A percentile compares a stretch with the other conserved stretches of the same genome.
Conservation (phyloP, 805 yeast species). For the Cyberlindnera maritima region DNA sequence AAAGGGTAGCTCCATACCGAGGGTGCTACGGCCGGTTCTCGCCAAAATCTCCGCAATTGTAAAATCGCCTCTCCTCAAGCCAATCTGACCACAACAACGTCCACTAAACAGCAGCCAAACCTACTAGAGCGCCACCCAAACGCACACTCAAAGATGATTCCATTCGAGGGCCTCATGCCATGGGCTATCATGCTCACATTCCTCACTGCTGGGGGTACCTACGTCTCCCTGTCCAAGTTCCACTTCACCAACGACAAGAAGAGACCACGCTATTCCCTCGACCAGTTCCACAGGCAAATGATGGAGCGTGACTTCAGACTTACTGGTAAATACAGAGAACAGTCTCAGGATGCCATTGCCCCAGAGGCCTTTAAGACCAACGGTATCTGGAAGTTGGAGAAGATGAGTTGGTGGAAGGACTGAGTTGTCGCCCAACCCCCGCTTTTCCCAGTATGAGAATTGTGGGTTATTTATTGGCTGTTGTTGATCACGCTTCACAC, state of each 20-base stretch:
- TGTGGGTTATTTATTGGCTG: slow-evolving; percentile 3
- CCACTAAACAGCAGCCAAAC: neutral
- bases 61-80: neutral
- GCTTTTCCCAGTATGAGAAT: neutral
- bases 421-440: neutral
- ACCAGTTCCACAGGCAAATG: slow-evolving; percentile 49
- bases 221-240: slow-evolving; percentile 41
- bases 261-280: slow-evolving; percentile 51
- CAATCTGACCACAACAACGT: neutral
- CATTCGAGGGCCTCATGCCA: slow-evolving; percentile 67
- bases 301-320: slow-evolving; percentile 73
- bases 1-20: too few relatives aligned
- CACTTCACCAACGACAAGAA: slow-evolving; percentile 44
- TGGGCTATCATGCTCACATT: slow-evolving; percentile 53
- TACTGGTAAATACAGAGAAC: slow-evolving; percentile 74
- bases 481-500: neutral
- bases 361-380: slow-evolving; percentile 78
- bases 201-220: slow-evolving; percentile 54
- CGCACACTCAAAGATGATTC: slow-evolving; percentile 43
- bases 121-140: neutral
- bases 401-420: slow-evolving; percentile 28
- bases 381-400: slow-evolving; percentile 37
- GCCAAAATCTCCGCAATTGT: too few relatives aligned
- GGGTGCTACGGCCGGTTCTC: too few relatives aligned
- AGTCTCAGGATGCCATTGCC: slow-evolving; percentile 61